Evolutionary conservation across 2,329 filamentous ascomycete species (phyloP).

Genomic region (Claviceps sp.): DNA sequence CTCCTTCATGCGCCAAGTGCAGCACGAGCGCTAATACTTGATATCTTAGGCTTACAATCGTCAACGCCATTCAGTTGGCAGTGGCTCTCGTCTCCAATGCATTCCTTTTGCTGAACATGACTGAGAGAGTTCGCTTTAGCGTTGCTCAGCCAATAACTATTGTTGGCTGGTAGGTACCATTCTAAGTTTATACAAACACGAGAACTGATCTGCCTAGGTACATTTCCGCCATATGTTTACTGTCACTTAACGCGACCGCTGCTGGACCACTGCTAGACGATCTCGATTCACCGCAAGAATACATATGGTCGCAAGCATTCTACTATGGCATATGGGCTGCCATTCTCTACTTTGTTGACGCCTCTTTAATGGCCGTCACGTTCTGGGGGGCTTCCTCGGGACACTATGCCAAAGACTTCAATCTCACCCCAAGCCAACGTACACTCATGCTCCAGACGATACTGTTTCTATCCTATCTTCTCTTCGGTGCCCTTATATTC

Average conservation of each 20-base stretch:
- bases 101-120: conserved; percentile 79
- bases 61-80: conserved; percentile 67
- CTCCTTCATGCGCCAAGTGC: neutral
- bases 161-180: conserved; percentile 49
- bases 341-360: conserved; percentile 64
- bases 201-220: conserved; percentile 23
- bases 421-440: conserved; percentile 65
- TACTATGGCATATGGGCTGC: conserved; percentile 78
- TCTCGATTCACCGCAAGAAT: conserved; percentile 29
- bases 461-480: conserved; percentile 67
- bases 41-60: conserved; percentile 46
- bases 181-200: neutral
- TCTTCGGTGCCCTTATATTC: conserved; percentile 65
- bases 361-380: conserved; percentile 63
- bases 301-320: conserved; percentile 66
- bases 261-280: conserved; percentile 36
- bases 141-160: conserved; percentile 77
- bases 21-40: neutral
- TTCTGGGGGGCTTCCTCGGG: conserved; percentile 58
- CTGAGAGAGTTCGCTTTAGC: conserved; percentile 62
- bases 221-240: conserved; percentile 49
- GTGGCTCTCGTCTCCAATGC: conserved; percentile 68
- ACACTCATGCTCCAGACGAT: conserved; percentile 88
- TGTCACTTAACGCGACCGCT: conserved; percentile 53
- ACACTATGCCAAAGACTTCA: conserved; percentile 68